A percentile compares a stretch with the other conserved stretches of the same genome.
These are phyloP conservation scores for Tetrahymena malaccensis DNA, from an alignment of 73 alveolate genomes.

Conservation along the genomic window DNA sequence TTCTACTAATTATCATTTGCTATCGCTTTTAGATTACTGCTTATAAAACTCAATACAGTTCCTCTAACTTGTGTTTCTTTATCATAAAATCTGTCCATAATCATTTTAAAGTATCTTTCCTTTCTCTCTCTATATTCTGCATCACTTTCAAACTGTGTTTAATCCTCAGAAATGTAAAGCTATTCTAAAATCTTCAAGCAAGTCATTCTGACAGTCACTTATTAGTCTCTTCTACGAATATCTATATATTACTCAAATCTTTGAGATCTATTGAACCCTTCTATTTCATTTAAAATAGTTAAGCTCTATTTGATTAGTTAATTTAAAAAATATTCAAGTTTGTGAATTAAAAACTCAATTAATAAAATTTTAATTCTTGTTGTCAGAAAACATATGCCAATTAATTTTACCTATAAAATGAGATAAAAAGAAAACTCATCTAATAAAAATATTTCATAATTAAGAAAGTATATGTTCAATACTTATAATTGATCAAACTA, in stretches of 20 bases:
- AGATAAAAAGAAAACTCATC: too few relatives aligned
- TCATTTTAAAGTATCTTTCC: not conserved
- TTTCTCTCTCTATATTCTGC: not conserved
- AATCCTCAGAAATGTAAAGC: not conserved
- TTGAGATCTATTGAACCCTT: not conserved
- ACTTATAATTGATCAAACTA: too few relatives aligned
- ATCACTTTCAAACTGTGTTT: not conserved
- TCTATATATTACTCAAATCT: not conserved
- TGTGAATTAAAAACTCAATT: not conserved
- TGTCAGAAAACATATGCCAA: not conserved
- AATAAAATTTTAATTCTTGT: not conserved
- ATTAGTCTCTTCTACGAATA: not conserved
- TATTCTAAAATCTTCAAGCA: not conserved
- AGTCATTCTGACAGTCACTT: not conserved
- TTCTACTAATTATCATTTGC: not conserved
- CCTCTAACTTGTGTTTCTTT: not conserved
- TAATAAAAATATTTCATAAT: too few relatives aligned
- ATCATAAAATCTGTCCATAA: not conserved
- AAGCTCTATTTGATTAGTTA: not conserved
- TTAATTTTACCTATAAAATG: too few relatives aligned
- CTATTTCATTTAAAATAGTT: not conserved
- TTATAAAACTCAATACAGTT: not conserved
- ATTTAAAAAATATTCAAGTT: not conserved
- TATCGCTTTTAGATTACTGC: not conserved
- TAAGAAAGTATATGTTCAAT: too few relatives aligned